Evolutionary conservation across 352 stramenopile genomes (phyloP), one percentile per base, ranked within the genome.

Genomic region (Phytophthora colocasiae): DNA sequence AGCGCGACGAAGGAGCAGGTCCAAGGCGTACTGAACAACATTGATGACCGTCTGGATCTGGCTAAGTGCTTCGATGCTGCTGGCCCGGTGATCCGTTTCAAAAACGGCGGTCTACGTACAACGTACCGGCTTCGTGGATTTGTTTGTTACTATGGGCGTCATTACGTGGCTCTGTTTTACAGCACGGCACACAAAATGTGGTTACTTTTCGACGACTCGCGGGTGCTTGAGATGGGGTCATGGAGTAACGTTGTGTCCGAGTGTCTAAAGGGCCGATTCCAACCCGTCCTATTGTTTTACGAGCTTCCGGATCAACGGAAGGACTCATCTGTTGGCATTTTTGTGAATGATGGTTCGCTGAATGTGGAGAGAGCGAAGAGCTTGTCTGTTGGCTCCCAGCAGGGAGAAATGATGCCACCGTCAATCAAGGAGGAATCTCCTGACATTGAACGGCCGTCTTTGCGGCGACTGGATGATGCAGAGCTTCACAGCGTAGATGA

Each of bases 91-190:
- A 78, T 87, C 39, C 78, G 78, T 47, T 90, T 92, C 49, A 85
- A 85, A 56, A 88, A 86, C 43, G 83, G 83, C 39, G 87, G 87
- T 1, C 53, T 93, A 27, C 81, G 84, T 31, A 91, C 83, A 17
- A 91, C 84, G 11, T 95, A 95, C 47, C 82, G 84, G 10, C 72
- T 95, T 49, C 82, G 83, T 11, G 87, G 87, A 4, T 89, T 95
- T 62, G 87, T 95, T 29, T 95, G 87, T 63, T 95, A 95, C 61
- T 95, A 95, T 49, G 87, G 87, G 1, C 80, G 76, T 4, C 87
- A 95, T 61, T 95, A 95, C 58, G 81, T 95, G 36, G 84, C 87
- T 12, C 64, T 94, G 3, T 95, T 95, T 47, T 94, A 93, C 78
- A 90, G 77, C 56, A 95, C 85, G 34, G 85, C 87, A 8, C 87